Conservation (phyloP, 2,329 filamentous ascomycete species). For the Sporothrix protearum region DNA sequence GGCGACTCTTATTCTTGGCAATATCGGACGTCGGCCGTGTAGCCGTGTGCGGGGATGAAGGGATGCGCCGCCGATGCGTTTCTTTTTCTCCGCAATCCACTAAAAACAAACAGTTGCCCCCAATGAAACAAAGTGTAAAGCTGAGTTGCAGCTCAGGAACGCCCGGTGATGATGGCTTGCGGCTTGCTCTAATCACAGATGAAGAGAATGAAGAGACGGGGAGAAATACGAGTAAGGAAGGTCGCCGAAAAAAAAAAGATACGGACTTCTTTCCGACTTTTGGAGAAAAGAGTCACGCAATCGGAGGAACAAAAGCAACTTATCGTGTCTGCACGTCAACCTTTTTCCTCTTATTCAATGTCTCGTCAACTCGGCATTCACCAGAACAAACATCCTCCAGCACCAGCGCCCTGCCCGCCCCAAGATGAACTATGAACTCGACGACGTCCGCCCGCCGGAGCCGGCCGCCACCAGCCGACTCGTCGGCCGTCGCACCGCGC, state of each 20-base stretch:
- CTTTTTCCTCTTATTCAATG: not conserved
- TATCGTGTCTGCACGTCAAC: too few species aligned
- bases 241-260: not conserved
- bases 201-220: too few species aligned
- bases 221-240: not conserved
- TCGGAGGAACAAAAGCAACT: not conserved
- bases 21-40: not conserved
- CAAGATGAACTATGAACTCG: constrained; percentile 12
- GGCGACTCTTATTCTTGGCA: not conserved
- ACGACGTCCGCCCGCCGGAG: constrained; percentile 11
- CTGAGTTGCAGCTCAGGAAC: not conserved
- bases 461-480: constrained; percentile 3
- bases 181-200: not conserved
- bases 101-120: not conserved
- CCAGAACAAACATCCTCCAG: not conserved
- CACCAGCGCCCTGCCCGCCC: not conserved
- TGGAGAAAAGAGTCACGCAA: not conserved
- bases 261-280: constrained; percentile 7
- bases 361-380: not conserved
- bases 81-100: not conserved
- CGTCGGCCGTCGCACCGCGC: not conserved
- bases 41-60: not conserved
- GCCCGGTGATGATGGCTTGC: not conserved
- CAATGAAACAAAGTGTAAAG: not conserved
- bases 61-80: not conserved